Conservation (phyloP, 768 basidiomycete species). For the Favolaschia claudopus region DNA sequence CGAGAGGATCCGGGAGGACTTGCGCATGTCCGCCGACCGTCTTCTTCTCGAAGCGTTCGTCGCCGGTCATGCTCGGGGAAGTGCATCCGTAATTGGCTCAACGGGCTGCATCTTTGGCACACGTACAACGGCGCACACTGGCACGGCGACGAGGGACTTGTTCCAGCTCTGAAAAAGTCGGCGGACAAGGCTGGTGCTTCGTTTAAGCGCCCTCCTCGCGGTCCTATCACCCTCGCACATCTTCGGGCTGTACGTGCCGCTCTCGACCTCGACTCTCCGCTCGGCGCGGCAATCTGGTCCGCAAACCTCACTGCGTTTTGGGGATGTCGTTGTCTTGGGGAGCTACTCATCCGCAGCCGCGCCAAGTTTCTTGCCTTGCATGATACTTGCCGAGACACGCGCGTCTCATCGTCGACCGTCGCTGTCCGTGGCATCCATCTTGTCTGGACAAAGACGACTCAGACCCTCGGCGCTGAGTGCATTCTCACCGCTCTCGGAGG, state of each 20-base stretch:
- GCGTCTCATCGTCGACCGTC: background rate
- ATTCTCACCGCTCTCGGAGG: conserved; percentile 19
- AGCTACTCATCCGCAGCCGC: background rate
- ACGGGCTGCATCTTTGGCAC: too few species aligned
- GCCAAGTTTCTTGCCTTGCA: background rate
- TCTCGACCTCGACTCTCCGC: background rate
- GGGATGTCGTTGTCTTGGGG: background rate
- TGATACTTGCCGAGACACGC: background rate
- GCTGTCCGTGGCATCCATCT: background rate
- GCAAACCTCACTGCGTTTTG: background rate
- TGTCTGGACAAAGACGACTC: conserved; percentile 2
- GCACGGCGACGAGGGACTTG: too few species aligned
- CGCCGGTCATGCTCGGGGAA: too few species aligned
- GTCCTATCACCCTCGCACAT: background rate
- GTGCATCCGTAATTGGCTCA: too few species aligned
- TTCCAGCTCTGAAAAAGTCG: too few species aligned
- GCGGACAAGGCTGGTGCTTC: too few species aligned
- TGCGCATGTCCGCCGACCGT: too few species aligned
- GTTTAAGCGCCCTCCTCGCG: background rate
- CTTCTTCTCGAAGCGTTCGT: too few species aligned
- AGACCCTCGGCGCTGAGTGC: background rate
- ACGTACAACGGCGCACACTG: too few species aligned
- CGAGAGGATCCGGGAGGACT: too few species aligned
- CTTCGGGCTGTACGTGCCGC: background rate
- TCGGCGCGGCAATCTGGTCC: background rate